These are phyloP conservation scores for Gynandropsis gynandra DNA, from an alignment of 345 rosid species.

Conservation along the genomic window DNA sequence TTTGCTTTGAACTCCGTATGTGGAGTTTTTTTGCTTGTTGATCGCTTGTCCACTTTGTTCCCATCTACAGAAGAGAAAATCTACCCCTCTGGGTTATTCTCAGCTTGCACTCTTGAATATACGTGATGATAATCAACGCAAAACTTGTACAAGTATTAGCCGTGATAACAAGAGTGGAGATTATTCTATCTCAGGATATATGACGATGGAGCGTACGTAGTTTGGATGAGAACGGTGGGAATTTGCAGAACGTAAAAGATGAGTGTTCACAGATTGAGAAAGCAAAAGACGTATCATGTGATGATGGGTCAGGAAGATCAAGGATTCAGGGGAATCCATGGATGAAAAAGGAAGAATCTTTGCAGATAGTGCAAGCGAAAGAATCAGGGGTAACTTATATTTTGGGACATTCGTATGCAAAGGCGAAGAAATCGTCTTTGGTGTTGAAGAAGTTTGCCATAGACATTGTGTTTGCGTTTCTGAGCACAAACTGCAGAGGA, in stretches of 20 bases:
- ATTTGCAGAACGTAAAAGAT: conserved; percentile 14
- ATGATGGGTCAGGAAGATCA: neutral
- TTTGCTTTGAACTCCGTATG: too few relatives aligned
- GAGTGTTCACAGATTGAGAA: conserved; percentile 41
- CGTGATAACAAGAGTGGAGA: too few relatives aligned
- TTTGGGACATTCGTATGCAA: conserved; percentile 54
- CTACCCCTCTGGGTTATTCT: too few relatives aligned
- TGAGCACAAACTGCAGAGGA: conserved; percentile 70
- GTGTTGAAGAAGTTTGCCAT: conserved; percentile 55
- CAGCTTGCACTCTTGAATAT: too few relatives aligned
- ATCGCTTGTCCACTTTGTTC: too few relatives aligned
- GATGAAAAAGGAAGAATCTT: conserved; percentile 32
- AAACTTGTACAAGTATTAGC: too few relatives aligned
- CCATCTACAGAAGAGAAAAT: too few relatives aligned
- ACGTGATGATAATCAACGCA: too few relatives aligned
- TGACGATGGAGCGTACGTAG: neutral
- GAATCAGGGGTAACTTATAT: conserved; percentile 68
- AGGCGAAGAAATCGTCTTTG: conserved; percentile 58
- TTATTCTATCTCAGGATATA: too few relatives aligned
- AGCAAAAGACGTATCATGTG: conserved; percentile 43
- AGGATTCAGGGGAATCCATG: neutral
- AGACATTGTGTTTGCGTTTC: conserved; percentile 46
- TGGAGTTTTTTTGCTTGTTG: too few relatives aligned
- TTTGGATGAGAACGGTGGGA: neutral
- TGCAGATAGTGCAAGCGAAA: conserved; percentile 47